Conservation (phyloP, 495 filamentous ascomycete species). For the Aspergillus incahuasiensis region DNA sequence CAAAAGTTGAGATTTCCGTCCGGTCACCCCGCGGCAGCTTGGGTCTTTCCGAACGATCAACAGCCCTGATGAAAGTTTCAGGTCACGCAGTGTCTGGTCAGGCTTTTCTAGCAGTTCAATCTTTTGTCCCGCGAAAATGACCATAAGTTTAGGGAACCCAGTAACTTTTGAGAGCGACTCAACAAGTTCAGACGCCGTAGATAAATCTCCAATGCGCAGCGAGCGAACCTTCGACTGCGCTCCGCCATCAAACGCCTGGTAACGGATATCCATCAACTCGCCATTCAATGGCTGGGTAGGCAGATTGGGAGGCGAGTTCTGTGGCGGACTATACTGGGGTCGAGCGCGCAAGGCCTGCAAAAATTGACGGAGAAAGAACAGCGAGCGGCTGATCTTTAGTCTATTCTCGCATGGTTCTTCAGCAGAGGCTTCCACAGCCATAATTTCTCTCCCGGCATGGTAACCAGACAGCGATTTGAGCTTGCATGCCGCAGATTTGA, state of each 20-base stretch:
- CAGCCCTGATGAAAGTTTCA: slow-evolving; percentile 54
- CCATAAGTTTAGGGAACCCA: slow-evolving; percentile 63
- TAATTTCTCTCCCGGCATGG: slow-evolving; percentile 30
- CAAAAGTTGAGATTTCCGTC: slow-evolving; percentile 30
- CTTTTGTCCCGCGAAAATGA: slow-evolving; percentile 47
- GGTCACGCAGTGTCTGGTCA: slow-evolving; percentile 33
- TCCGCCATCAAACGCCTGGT: slow-evolving; percentile 65
- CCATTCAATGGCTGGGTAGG: slow-evolving; percentile 47
- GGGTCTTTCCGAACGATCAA: slow-evolving; percentile 50
- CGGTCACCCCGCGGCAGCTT: slow-evolving; percentile 31
- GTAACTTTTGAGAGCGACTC: slow-evolving; percentile 60
- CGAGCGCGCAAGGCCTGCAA: slow-evolving; percentile 49
- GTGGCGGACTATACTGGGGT: slow-evolving; percentile 49
- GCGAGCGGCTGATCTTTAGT: slow-evolving; percentile 60
- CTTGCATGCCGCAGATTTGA: slow-evolving; percentile 61
- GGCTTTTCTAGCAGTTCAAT: slow-evolving; percentile 41
- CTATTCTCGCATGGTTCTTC: slow-evolving; percentile 48
- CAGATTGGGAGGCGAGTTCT: slow-evolving; percentile 32
- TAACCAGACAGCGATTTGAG: slow-evolving; percentile 45
- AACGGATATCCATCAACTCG: slow-evolving; percentile 61
- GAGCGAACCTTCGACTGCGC: slow-evolving; percentile 51
- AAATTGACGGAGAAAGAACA: slow-evolving; percentile 55
- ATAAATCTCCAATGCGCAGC: slow-evolving; percentile 61
- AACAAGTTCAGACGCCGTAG: slow-evolving; percentile 62
- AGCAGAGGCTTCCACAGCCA: slow-evolving; percentile 43